Evolutionary conservation across 2,329 filamentous ascomycete species (phyloP).

Genomic region (Trichoderma cornu-damae): DNA sequence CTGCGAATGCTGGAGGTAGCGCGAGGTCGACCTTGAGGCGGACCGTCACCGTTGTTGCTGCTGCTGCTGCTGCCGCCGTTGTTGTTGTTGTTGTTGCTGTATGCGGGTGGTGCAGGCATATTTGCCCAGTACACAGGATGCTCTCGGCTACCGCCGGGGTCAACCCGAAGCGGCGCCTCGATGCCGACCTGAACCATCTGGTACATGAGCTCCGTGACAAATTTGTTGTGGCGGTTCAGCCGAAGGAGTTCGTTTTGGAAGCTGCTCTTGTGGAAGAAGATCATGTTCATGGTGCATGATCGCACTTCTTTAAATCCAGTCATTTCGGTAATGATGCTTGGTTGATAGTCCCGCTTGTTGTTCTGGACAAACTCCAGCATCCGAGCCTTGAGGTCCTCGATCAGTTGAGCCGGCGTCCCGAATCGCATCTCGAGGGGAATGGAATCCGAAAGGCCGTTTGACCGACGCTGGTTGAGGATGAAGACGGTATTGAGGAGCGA

Average conservation of each 20-base stretch:
- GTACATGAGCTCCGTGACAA: constrained; percentile 85
- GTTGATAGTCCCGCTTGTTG: constrained; percentile 86
- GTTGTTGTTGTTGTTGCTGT: constrained; percentile 29
- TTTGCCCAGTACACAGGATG: constrained; percentile 56
- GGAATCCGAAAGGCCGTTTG: constrained; percentile 80
- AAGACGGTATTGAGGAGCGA: constrained; percentile 88
- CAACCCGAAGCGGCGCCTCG: constrained; percentile 60
- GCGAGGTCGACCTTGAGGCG: constrained; percentile 19
- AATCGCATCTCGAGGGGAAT: constrained; percentile 82
- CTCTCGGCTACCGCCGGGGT: constrained; percentile 64
- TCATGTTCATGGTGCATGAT: constrained; percentile 80
- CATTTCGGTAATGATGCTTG: constrained; percentile 81
- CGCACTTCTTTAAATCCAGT: constrained; percentile 75
- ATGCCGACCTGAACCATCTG: constrained; percentile 80
- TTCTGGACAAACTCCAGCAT: constrained; percentile 76
- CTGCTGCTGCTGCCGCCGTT: too few relatives aligned
- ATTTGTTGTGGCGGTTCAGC: constrained; percentile 86
- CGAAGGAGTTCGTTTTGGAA: constrained; percentile 93
- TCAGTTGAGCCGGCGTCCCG: constrained; percentile 75
- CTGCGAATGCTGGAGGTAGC: constrained; percentile 19
- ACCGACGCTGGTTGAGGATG: constrained; percentile 90
- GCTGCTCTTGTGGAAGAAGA: constrained; percentile 97
- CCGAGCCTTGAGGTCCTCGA: constrained; percentile 72
- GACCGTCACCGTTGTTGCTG: background rate
- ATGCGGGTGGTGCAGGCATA: constrained; percentile 33